A percentile compares a stretch with the other conserved stretches of the same genome.
phyloP scores from a whole-genome alignment of 768 basidiomycete genomes.

The Tricholoma furcatifolium region DNA sequence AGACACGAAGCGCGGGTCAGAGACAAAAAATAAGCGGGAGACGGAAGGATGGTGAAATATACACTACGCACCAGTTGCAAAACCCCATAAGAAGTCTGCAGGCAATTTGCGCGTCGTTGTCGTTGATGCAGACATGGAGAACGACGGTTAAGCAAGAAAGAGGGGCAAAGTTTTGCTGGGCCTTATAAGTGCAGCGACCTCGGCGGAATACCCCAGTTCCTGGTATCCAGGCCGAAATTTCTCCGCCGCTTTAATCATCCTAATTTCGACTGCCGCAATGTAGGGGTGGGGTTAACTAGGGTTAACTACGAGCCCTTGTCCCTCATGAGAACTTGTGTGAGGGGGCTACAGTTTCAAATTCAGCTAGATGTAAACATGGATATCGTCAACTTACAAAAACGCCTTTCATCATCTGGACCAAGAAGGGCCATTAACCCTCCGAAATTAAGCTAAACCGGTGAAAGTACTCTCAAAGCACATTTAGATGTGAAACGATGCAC shows the following conservation, averaged over 20 bases:
- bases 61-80: constrained; percentile 56
- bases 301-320: no score
- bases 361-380: no score
- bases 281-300: no score
- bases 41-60: background rate
- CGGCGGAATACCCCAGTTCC: constrained; percentile 38
- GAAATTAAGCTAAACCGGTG: no score
- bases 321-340: no score
- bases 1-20: background rate
- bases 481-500: no score
- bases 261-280: background rate
- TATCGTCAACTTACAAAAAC: no score
- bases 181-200: constrained; percentile 40
- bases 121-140: constrained; percentile 30
- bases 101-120: constrained; percentile 41
- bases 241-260: constrained; percentile 34
- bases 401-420: no score
- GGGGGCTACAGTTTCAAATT: no score
- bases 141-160: constrained; percentile 28
- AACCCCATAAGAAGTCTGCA: constrained; percentile 67
- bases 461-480: no score
- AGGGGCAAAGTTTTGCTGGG: constrained; percentile 18
- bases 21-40: no score
- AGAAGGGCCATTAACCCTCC: no score
- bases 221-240: constrained; percentile 44